Percentiles rank a stretch among this genome's conserved stretches.
These are phyloP conservation scores for Pythium brassicae DNA, from an alignment of 352 stramenopile species.

Conservation along the genomic window DNA sequence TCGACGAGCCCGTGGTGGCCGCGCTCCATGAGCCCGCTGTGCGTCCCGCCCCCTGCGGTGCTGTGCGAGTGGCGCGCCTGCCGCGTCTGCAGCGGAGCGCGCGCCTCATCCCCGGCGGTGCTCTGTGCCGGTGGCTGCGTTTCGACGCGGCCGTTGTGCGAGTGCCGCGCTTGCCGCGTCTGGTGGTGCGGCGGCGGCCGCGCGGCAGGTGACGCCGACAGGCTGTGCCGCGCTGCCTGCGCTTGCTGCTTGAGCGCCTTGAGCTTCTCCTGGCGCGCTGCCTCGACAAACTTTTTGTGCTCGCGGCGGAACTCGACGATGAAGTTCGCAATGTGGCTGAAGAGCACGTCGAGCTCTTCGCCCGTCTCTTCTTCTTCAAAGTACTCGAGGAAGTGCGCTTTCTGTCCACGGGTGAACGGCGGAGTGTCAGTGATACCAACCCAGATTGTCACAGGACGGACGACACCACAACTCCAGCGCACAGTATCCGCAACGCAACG, in stretches of 20 bases:
- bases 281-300: conserved; percentile 61
- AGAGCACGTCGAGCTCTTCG: conserved; percentile 72
- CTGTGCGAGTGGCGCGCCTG: neutral
- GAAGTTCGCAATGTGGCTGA: conserved; percentile 73
- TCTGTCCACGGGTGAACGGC: conserved; percentile 22
- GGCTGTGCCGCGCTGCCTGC: conserved; percentile 12
- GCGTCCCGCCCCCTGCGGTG: neutral
- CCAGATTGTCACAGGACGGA: neutral
- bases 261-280: conserved; percentile 21
- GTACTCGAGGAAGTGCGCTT: conserved; percentile 73
- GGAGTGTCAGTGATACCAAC: neutral
- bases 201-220: conserved; percentile 2
- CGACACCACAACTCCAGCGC: too few relatives aligned
- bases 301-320: conserved; percentile 68
- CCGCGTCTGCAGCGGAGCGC: neutral
- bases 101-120: neutral
- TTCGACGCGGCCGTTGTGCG: conserved; percentile 10
- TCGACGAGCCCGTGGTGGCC: conserved; percentile 4
- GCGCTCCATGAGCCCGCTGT: conserved; percentile 2
- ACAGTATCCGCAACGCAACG: too few relatives aligned
- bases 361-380: conserved; percentile 81
- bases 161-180: conserved; percentile 11
- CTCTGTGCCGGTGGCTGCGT: neutral
- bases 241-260: conserved; percentile 21
- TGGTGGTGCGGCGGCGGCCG: conserved; percentile 1